Evolutionary conservation across 331 rosid genomes (phyloP), one percentile per base, ranked within the genome.

Genomic region (Telfairia occidentalis): DNA sequence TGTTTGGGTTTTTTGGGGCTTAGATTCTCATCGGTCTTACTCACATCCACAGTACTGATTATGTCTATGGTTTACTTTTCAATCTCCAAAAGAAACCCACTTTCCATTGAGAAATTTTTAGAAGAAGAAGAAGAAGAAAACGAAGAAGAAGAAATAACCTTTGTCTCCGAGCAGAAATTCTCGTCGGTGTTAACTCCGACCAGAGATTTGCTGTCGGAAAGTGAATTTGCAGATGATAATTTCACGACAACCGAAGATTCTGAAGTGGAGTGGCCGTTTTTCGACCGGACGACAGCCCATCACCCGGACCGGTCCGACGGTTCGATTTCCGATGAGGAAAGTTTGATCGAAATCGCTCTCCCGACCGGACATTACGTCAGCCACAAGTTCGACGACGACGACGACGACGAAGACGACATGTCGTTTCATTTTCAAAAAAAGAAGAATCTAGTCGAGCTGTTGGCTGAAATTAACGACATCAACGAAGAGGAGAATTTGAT

Each of bases 301-400:
- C 81, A 82, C 37, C 78, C 48, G 3, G 90, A 82, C 26, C 82
- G 16, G 77, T 89, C 93, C 64, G 97, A 89, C 55, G 98, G 96
- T 15, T 83, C 96, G 28, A 91, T 94, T 77, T 94, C 98, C 42
- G 98, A 94, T 58, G 98, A 94, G 79, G 98, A 94, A 42, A 90
- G 96, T 81, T 90, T 94, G 82, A 94, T 94, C 45, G 98, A 94
- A 78, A 91, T 94, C 72, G 77, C 88, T 60, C 90, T 94, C 79
- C 92, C 92, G 5, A 86, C 89, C 30, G 96, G 97, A 50, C 81
- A 85, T 28, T 86, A 84, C 69, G 86, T 86, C 67, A 78, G 69
- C 59, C 88, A 81, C 16, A 57, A 81, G 26, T 19, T 40, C 21
- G 77, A 64, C 7, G 75, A 77, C n/a, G 64, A 52, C 8, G 23